These are phyloP conservation scores for Syzygium aromaticum DNA, from an alignment of 345 rosid genomes.

Conservation along the genomic window DNA sequence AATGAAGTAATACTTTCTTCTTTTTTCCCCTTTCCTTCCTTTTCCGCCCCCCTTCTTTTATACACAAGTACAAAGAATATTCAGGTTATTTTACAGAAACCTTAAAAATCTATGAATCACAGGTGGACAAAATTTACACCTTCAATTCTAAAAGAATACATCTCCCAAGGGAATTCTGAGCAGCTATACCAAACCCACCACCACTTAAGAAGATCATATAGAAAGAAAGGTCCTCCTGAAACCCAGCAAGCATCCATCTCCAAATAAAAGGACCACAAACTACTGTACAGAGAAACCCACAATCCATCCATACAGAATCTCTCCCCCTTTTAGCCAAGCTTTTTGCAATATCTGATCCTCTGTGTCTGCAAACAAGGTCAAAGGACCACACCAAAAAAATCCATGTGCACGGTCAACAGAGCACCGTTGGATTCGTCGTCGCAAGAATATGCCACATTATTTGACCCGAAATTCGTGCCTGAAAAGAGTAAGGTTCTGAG, in stretches of 20 bases:
- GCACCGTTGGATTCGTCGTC: not conserved
- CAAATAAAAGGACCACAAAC: not conserved
- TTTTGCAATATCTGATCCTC: not conserved
- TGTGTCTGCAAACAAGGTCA: not conserved
- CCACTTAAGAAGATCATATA: conserved; percentile 2
- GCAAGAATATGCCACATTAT: conserved; percentile 12
- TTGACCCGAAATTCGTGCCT: conserved; percentile 88
- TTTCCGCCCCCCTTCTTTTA: conserved; percentile 7
- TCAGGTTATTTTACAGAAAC: conserved; percentile 27
- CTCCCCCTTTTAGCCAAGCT: not conserved
- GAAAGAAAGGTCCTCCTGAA: not conserved
- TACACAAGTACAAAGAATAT: conserved; percentile 36
- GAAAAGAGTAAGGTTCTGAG: conserved; percentile 81
- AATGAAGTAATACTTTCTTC: not conserved
- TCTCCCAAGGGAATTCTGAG: conserved; percentile 4
- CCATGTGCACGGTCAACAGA: not conserved
- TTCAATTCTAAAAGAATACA: conserved; percentile 25
- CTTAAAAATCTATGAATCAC: not conserved
- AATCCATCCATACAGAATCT: not conserved
- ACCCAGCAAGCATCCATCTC: not conserved
- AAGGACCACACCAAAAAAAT: not conserved
- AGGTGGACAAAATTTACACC: conserved; percentile 19
- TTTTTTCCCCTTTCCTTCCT: not conserved
- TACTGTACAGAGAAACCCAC: not conserved
- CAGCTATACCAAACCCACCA: conserved; percentile 3